Evolutionary conservation across 192 early-diverging fungal genomes (phyloP).

Genomic region (Entomortierella lignicola): DNA sequence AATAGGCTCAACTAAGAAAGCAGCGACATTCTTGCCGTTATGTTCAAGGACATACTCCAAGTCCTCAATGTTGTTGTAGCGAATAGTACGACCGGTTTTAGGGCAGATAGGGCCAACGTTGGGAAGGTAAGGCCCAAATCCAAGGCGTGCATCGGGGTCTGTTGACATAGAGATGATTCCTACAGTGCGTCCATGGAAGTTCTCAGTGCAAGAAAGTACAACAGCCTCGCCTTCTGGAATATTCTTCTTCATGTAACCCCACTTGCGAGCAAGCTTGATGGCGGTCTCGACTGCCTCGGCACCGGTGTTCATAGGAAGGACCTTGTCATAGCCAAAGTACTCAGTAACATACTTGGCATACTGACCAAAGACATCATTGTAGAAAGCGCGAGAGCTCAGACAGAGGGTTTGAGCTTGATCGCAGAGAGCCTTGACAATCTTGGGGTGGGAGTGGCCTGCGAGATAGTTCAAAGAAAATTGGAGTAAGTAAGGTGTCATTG

Average conservation of each 20-base stretch:
- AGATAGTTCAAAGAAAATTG: too few species aligned
- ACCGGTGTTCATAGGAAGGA: conserved; percentile 99
- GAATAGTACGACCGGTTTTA: conserved; percentile 71
- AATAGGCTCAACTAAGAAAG: conserved; percentile 98
- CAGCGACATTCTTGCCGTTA: conserved; percentile 87
- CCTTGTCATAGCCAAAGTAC: conserved; percentile 98
- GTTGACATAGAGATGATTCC: conserved; percentile 95
- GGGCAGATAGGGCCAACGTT: conserved; percentile 87
- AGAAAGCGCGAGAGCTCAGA: conserved; percentile 95
- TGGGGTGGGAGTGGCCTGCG: conserved; percentile 95
- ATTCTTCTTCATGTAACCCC: conserved; percentile 94
- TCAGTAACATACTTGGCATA: conserved; percentile 93
- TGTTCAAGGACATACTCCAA: conserved; percentile 88
- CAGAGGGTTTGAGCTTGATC: conserved; percentile 89
- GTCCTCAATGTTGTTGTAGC: conserved; percentile 89
- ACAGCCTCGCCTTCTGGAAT: conserved; percentile 85
- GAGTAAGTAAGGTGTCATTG: too few species aligned
- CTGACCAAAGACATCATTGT: conserved; percentile 92
- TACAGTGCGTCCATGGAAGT: conserved; percentile 98
- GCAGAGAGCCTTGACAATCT: conserved; percentile 89
- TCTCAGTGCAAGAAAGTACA: conserved; percentile 83
- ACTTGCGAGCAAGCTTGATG: conserved; percentile 97
- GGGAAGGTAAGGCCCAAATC: conserved; percentile 96
- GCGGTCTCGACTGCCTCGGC: conserved; percentile 99
- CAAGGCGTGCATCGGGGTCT: conserved; percentile 83